Percentiles rank a stretch among this genome's conserved stretches.
These are phyloP conservation scores for Polyplosphaeria fusca DNA, from an alignment of 495 filamentous ascomycete species.

Conservation along the genomic window DNA sequence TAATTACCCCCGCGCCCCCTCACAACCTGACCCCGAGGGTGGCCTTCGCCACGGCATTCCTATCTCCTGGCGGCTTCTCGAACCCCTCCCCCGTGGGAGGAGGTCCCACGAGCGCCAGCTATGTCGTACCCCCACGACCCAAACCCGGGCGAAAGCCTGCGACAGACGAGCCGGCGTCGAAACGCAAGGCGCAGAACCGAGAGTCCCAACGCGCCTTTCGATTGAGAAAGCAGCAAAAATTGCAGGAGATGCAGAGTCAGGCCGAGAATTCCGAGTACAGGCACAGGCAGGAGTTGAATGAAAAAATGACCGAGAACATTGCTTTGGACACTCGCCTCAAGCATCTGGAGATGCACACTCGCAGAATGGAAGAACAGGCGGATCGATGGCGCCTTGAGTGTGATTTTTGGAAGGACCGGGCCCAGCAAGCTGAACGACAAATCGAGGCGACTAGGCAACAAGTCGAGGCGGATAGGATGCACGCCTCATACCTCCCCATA, in stretches of 20 bases:
- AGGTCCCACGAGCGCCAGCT: constrained; percentile 29
- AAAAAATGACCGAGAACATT: constrained; percentile 1
- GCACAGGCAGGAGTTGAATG: constrained; percentile 14
- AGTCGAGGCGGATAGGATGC: not conserved
- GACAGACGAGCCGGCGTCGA: constrained; percentile 31
- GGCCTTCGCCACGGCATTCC: constrained; percentile 22
- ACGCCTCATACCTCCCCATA: not conserved
- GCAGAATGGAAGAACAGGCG: not conserved
- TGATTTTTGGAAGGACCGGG: constrained; percentile 22
- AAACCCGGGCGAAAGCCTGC: constrained; percentile 38
- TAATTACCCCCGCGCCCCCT: not conserved
- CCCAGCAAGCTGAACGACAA: not conserved
- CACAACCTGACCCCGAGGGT: constrained; percentile 1
- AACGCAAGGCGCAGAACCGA: constrained; percentile 37
- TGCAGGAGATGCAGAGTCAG: constrained; percentile 22
- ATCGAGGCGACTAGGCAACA: no score
- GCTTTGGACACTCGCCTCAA: not conserved
- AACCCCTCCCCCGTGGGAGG: constrained; percentile 22
- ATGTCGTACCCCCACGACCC: constrained; percentile 29
- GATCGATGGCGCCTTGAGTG: constrained; percentile 6
- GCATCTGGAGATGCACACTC: not conserved
- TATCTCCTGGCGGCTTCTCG: constrained; percentile 6
- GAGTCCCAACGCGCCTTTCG: constrained; percentile 34
- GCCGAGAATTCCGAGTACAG: constrained; percentile 21
- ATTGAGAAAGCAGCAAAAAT: constrained; percentile 23